phyloP scores from a whole-genome alignment of 306 rosid genomes.

The Trifolium repens region DNA sequence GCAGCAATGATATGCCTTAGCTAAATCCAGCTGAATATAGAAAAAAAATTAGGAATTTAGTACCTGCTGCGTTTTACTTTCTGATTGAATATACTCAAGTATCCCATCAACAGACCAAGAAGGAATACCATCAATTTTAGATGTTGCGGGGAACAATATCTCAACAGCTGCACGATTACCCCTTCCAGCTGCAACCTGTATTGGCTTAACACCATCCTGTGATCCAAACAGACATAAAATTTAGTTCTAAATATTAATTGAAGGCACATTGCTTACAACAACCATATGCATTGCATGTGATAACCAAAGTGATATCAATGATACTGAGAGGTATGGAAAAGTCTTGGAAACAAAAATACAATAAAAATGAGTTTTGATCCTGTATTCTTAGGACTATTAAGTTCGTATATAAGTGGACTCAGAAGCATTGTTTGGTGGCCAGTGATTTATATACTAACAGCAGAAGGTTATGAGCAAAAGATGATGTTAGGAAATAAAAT shows the following conservation, averaged over 20 bases:
- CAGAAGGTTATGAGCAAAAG: conserved; percentile 13
- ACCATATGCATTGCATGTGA: conserved; percentile 19
- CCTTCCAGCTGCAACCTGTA: conserved; percentile 80
- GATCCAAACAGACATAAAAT: conserved; percentile 43
- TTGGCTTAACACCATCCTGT: conserved; percentile 89
- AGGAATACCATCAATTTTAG: conserved; percentile 62
- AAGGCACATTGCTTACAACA: conserved; percentile 24
- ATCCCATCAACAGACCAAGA: conserved; percentile 82
- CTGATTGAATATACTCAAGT: conserved; percentile 71
- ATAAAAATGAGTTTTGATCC: neutral
- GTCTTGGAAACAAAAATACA: conserved; percentile 28
- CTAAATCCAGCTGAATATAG: conserved; percentile 15
- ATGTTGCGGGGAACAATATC: conserved; percentile 79
- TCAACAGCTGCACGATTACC: conserved; percentile 69
- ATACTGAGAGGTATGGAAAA: conserved; percentile 34
- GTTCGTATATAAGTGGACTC: conserved; percentile 22
- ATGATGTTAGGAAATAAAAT: neutral
- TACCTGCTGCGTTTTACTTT: conserved; percentile 71
- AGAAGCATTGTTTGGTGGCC: neutral
- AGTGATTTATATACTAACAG: neutral
- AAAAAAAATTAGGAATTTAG: conserved; percentile 22
- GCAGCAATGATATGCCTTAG: conserved; percentile 21
- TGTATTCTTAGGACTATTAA: conserved; percentile 8
- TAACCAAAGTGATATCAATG: conserved; percentile 19
- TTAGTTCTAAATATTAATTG: conserved; percentile 31